Base-by-base conservation (phyloP, 169 alveolate species). In the Cryptosporidium baileyi region DNA sequence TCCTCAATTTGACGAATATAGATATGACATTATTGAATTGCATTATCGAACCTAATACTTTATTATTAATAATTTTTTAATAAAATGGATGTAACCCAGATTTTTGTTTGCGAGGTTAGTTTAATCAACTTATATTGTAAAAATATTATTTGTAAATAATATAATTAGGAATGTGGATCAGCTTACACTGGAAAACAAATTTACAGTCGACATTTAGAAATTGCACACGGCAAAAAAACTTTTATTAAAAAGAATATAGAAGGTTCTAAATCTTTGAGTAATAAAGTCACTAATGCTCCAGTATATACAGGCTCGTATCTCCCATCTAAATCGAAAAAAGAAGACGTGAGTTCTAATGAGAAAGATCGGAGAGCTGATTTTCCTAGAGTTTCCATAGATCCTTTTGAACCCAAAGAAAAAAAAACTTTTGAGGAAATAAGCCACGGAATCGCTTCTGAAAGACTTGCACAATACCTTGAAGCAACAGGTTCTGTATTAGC, bases 51-150 rank as follows among this genome's bases (percentile, higher is more conserved):
- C 8, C 32, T 57, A 9, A 34, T 4, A 2, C 59, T 47, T 47
- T 47, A 4, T 47, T 47, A 3, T 47, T 5, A 6, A n/a, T n/a
- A n/a, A n/a, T n/a, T n/a, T n/a, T 61, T 34, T 11, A n/a, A 11
- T n/a, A 65, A 65, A 34, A 65, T 65, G 81, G 81, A 65, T 49
- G 81, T 65, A 28, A 47, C 63, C 54, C 63, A 74, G 32, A 74
- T 74, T 74, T 51, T 54, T 34, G 61, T 74, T 74, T 74, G 85
- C 15, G 85, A 74, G 85, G 85, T 74, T 38, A 74, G 85, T 74
- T 22, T 51, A 8, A 11, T 36, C 2, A 9, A 7, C 1, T 36
- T 43, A 19, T 11, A 36, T 36, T 13, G 7, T n/a, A 3, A 17
- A 36, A 41, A 3, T 1, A n/a, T 40, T 3, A 26, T 38, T 8